These are phyloP conservation scores for Leishmania guyanensis DNA, from an alignment of 208 protist species.

Conservation along the genomic window DNA sequence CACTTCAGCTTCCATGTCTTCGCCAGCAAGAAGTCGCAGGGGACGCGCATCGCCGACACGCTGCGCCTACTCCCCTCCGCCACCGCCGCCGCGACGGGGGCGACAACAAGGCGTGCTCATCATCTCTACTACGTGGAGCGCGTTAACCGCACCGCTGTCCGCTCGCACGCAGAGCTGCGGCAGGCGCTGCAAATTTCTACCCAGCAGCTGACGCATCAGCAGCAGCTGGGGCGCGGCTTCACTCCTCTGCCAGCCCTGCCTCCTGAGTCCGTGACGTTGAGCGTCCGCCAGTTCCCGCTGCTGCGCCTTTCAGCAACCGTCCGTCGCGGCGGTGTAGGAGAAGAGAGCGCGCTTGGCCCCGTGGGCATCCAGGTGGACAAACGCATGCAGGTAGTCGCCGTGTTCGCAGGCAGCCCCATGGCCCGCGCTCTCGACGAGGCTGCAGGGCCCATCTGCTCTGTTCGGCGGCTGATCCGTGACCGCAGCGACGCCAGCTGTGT, in stretches of 20 bases:
- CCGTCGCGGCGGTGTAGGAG: conserved; percentile 32
- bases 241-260: conserved; percentile 2
- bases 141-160: conserved; percentile 53
- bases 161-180: conserved; percentile 27
- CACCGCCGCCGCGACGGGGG: background rate
- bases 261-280: conserved; percentile 61
- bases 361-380: conserved; percentile 66
- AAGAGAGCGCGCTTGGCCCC: conserved; percentile 39
- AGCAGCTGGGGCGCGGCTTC: background rate
- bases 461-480: conserved; percentile 44
- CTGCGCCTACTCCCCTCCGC: conserved; percentile 23
- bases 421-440: conserved; percentile 45
- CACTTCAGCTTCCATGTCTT: conserved; percentile 79
- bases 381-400: conserved; percentile 46
- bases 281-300: conserved; percentile 66
- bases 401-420: conserved; percentile 49
- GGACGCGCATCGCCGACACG: conserved; percentile 63
- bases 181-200: conserved; percentile 29
- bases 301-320: conserved; percentile 46
- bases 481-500: background rate
- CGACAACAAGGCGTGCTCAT: conserved; percentile 16
- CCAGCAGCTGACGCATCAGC: conserved; percentile 12
- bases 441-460: conserved; percentile 47
- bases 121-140: conserved; percentile 55
- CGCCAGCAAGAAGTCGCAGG: conserved; percentile 58